Evolutionary conservation across 2,329 filamentous ascomycete species (phyloP).

Genomic region (Fusarium gaditjirri): DNA sequence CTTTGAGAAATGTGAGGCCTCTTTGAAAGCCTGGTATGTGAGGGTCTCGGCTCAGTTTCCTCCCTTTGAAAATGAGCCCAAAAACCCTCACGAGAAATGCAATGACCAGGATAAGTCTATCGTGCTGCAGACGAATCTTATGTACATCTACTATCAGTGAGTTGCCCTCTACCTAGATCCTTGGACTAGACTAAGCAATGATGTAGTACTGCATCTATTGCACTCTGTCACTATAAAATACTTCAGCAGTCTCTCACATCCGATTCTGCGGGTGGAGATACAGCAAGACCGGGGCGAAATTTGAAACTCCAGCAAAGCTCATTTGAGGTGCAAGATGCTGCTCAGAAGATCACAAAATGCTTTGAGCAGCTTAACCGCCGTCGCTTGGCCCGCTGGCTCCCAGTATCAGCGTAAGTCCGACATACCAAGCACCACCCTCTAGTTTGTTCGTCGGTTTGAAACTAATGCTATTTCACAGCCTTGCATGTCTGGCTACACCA

Average conservation of each 20-base stretch:
- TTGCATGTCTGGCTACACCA: not conserved
- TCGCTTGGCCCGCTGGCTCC: not conserved
- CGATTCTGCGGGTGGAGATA: not conserved
- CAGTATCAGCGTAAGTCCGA: not conserved
- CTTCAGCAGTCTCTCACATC: not conserved
- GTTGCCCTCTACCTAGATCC: not conserved
- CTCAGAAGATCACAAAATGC: not conserved
- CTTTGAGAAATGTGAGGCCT: not conserved
- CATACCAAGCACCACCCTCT: accelerated
- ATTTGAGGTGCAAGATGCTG: not conserved
- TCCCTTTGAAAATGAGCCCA: not conserved
- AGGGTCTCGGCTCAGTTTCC: not conserved
- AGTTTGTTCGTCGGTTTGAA: not conserved
- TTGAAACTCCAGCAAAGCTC: not conserved
- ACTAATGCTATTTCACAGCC: not conserved
- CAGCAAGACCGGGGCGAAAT: not conserved
- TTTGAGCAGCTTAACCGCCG: not conserved
- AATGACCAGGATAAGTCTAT: not conserved
- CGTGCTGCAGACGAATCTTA: not conserved
- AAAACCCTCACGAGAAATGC: not conserved
- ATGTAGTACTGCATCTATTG: not conserved
- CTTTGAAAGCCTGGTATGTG: not conserved
- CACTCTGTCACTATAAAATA: not conserved
- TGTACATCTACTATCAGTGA: not conserved
- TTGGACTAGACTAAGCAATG: not conserved